Conservation (phyloP, 257 asterid genomes). For the Solanum infundibuliforme region DNA sequence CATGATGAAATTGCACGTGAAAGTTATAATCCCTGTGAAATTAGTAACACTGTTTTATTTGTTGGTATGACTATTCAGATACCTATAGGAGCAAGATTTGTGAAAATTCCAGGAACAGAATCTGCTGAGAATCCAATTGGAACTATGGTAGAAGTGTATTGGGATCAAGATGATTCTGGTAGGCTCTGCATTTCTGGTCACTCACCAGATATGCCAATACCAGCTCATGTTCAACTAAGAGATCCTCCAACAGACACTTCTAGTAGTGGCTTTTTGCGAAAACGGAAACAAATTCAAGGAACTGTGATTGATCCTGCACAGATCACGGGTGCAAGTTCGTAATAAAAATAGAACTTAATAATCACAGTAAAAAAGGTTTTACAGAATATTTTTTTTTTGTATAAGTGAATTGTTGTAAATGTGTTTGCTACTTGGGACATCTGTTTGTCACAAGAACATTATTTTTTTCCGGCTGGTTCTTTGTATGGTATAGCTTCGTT, state of each 20-base stretch:
- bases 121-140: conserved; percentile 45
- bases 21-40: background rate
- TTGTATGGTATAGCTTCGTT: background rate
- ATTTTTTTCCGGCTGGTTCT: background rate
- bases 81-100: conserved; percentile 70
- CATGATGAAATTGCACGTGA: background rate
- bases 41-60: background rate
- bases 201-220: conserved; percentile 50
- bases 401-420: background rate
- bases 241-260: conserved; percentile 24
- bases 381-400: background rate
- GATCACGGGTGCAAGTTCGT: conserved; percentile 7
- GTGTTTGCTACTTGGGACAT: background rate
- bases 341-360: background rate
- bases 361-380: background rate
- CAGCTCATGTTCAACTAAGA: conserved; percentile 36
- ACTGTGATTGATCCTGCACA: conserved; percentile 71
- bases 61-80: conserved; percentile 26
- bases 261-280: conserved; percentile 11
- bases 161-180: conserved; percentile 94
- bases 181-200: conserved; percentile 69
- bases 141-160: conserved; percentile 66
- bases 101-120: conserved; percentile 71
- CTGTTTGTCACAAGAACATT: background rate
- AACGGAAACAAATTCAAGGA: conserved; percentile 30